A percentile compares a stretch with the other conserved stretches of the same genome.
phyloP scores from a whole-genome alignment of 306 rosid genomes.

The Lagenaria siceraria region DNA sequence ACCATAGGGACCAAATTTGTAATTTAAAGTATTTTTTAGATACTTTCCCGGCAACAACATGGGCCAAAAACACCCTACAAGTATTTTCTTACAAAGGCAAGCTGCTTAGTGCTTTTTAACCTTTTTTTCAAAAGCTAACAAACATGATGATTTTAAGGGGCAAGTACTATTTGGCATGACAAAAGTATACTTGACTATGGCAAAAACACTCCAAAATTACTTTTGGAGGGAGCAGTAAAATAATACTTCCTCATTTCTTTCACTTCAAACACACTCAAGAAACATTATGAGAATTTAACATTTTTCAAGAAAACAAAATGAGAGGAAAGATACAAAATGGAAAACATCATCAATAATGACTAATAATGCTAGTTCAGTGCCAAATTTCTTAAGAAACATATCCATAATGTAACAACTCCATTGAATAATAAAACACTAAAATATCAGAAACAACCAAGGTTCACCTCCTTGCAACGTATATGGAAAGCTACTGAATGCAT shows the following conservation, averaged over 20 bases:
- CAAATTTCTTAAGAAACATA: background rate
- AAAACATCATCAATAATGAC: background rate
- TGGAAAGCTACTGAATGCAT: conserved; percentile 6
- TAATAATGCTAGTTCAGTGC: background rate
- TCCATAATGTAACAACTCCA: conserved; percentile 11
- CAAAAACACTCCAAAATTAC: background rate
- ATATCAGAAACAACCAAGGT: background rate
- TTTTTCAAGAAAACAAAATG: background rate
- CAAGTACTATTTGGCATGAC: background rate
- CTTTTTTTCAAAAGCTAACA: background rate
- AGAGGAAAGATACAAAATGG: background rate
- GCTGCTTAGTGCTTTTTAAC: background rate
- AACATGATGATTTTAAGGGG: background rate
- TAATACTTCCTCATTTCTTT: background rate
- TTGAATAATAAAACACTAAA: background rate
- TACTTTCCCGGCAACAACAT: background rate
- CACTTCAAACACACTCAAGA: background rate
- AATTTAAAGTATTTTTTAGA: no score
- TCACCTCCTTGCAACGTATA: conserved; percentile 1
- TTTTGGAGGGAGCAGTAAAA: background rate
- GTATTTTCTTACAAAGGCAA: background rate
- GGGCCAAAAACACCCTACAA: background rate
- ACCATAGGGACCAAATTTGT: no score
- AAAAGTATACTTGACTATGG: background rate
- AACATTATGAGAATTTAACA: background rate